phyloP scores from a whole-genome alignment of 2,329 filamentous ascomycete genomes.

The Fusarium sacchari region DNA sequence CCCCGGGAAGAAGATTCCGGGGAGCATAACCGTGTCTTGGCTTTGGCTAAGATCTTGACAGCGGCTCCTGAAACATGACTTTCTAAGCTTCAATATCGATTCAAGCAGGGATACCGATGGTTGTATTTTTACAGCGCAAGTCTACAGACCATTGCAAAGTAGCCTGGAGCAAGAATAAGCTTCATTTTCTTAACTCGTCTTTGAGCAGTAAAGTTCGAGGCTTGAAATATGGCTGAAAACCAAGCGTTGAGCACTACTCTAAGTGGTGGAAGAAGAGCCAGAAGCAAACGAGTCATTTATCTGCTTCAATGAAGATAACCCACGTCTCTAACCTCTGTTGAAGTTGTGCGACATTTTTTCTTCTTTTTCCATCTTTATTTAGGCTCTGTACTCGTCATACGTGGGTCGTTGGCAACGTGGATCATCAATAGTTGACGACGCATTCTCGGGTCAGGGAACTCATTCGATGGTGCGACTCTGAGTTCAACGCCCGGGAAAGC shows the following conservation, averaged over 20 bases:
- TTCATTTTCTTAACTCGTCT: neutral
- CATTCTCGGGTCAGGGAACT: neutral
- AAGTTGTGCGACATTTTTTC: conserved; percentile 24
- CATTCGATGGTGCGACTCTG: neutral
- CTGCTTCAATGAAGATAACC: neutral
- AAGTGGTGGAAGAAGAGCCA: neutral
- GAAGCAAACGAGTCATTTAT: neutral
- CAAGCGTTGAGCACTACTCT: neutral
- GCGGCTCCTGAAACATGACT: neutral
- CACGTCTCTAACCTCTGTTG: neutral
- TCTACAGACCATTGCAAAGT: neutral
- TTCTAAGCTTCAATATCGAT: neutral
- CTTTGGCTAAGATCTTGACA: conserved; percentile 2
- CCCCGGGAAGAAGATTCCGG: conserved; percentile 4
- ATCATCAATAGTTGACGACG: conserved; percentile 5
- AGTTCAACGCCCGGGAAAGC: neutral
- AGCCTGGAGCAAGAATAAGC: neutral
- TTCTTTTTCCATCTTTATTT: neutral
- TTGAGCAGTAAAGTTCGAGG: neutral
- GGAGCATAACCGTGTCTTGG: conserved; percentile 12
- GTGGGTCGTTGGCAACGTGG: conserved; percentile 32
- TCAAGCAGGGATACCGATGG: neutral
- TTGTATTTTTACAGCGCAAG: neutral
- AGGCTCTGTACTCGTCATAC: conserved; percentile 20
- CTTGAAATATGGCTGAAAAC: neutral